Evolutionary conservation across 805 yeast genomes (phyloP).

Genomic region (Alloascoidea hylecoeti): DNA sequence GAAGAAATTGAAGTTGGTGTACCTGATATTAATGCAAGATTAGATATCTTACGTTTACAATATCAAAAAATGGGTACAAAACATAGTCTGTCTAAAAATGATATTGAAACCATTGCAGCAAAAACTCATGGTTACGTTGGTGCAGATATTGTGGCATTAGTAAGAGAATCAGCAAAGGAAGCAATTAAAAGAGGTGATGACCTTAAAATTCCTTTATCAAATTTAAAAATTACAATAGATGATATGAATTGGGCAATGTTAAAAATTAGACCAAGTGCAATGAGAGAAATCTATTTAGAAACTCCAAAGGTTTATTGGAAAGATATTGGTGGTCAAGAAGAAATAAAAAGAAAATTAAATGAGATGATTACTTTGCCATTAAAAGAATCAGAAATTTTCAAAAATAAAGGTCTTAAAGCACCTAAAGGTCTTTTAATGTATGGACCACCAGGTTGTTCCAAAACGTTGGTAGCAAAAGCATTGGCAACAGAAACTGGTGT

Average conservation of each 20-base stretch:
- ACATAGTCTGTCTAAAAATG: constrained; percentile 34
- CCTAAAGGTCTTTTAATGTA: constrained; percentile 89
- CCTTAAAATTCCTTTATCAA: constrained; percentile 8
- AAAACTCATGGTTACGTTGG: constrained; percentile 97
- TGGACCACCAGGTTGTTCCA: constrained; percentile 98
- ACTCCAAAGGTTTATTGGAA: constrained; percentile 90
- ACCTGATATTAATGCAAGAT: constrained; percentile 75
- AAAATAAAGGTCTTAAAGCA: constrained; percentile 65
- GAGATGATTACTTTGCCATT: constrained; percentile 92
- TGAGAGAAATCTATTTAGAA: constrained; percentile 90
- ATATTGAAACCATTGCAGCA: constrained; percentile 49
- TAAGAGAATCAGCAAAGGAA: constrained; percentile 78
- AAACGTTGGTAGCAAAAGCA: constrained; percentile 90
- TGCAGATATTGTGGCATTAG: constrained; percentile 80
- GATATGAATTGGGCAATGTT: constrained; percentile 64
- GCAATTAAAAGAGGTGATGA: constrained; percentile 53
- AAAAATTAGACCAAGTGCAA: constrained; percentile 89
- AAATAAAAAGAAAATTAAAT: constrained; percentile 60
- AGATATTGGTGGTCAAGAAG: constrained; percentile 93
- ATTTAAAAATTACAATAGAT: constrained; percentile 29
- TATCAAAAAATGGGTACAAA: constrained; percentile 37
- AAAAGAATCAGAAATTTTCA: constrained; percentile 66
- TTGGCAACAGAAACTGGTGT: constrained; percentile 91
- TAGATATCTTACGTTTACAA: constrained; percentile 54
- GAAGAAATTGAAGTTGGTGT: constrained; percentile 85